Evolutionary conservation across 495 filamentous ascomycete genomes (phyloP), one percentile per base, ranked within the genome.

Genomic region (Cercophora sp.): DNA sequence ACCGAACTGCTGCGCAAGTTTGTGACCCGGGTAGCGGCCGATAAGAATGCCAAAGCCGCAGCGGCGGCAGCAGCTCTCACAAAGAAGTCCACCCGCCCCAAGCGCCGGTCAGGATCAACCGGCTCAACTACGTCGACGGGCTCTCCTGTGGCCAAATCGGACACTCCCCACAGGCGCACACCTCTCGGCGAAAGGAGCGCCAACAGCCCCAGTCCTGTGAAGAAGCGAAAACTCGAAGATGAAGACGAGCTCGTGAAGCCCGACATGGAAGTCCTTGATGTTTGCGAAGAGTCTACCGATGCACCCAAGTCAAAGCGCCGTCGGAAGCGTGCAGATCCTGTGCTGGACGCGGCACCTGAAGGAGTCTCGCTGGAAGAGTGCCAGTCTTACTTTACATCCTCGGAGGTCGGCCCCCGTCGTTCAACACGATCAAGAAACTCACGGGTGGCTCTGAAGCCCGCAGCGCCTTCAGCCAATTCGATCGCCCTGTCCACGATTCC

Each of bases 1-100:
- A 72, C 71, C 1, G 73, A 76, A 25, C 65, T 76, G 65, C 62
- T 76, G 24, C 59, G 70, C 10, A 68, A 70, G 34, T 76, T 76
- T 57, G 67, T 76, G 26, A 72, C 65, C 32, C 62, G 70, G 23
- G 73, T 76, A 3, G 63, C 69, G 41, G 73, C 71, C n/a, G 68
- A 73, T 61, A 76, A 73, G 56, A 66, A 54, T 51, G 60, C 63
- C 35, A 63, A 63, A 48, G 61, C 67, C 18, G 66, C 69, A 8
- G 61, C 66, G 3, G 62, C 66, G 3, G 62, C 62, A 5, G 60
- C 62, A 9, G 55, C 57, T 8, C 48, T 61, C 13, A 34, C 56
- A 4, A 56, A 55, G 27, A 61, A 62, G 50, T 46, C 32, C 1
- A 15, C 53, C 2, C 56, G 57, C 4, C 54, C 53, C 29, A 56